phyloP scores from a whole-genome alignment of 2,329 filamentous ascomycete genomes.

The Diaporthe destruens region DNA sequence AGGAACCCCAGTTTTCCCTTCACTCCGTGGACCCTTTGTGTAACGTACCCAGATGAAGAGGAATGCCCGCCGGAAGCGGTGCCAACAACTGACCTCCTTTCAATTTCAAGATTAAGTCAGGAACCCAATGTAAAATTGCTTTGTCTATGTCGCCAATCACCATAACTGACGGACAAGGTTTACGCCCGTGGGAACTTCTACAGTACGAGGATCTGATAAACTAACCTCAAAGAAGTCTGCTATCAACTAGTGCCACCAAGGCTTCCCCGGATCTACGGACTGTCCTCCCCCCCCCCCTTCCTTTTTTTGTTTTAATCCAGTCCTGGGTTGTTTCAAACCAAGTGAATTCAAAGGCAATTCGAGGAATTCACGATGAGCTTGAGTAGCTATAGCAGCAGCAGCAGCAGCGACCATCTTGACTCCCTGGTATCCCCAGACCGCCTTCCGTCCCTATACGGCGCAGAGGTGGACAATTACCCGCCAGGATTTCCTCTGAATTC shows the following conservation, averaged over 20 bases:
- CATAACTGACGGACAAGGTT: neutral
- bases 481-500: neutral
- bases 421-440: too few relatives aligned
- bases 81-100: neutral
- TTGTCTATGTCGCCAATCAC: neutral
- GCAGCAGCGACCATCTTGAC: too few relatives aligned
- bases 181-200: neutral
- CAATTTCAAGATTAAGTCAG: neutral
- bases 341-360: too few relatives aligned
- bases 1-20: neutral
- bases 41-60: neutral
- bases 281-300: too few relatives aligned
- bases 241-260: neutral
- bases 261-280: neutral
- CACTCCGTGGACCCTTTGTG: neutral
- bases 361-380: too few relatives aligned
- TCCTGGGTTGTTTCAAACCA: too few relatives aligned
- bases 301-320: too few relatives aligned
- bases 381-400: neutral
- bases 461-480: neutral
- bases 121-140: neutral
- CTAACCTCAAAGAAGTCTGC: neutral
- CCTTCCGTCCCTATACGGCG: neutral
- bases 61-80: slow-evolving; percentile 17
- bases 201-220: too few relatives aligned